Conservation (phyloP, 75 land plant genomes). For the Pinus tabuliformis region DNA sequence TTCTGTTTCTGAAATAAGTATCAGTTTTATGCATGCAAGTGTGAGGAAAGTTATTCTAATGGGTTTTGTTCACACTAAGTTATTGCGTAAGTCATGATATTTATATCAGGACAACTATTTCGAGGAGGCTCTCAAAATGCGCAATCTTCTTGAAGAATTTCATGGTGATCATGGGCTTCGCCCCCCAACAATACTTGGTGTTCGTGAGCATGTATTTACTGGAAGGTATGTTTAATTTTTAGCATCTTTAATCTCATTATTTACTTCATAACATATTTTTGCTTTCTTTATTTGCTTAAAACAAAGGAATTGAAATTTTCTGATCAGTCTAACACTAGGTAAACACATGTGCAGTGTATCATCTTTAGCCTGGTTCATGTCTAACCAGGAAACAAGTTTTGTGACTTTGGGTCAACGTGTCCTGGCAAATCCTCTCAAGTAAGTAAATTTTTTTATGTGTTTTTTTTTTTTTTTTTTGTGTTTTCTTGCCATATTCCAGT, state of each 20-base stretch:
- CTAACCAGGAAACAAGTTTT: conserved; percentile 56
- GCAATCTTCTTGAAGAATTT: conserved; percentile 51
- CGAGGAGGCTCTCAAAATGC: conserved; percentile 54
- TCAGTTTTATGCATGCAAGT: not conserved
- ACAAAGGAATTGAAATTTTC: not conserved
- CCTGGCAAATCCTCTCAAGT: conserved; percentile 48
- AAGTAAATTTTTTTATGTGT: not conserved
- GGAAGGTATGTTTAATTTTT: conserved; percentile 27
- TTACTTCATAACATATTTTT: not conserved
- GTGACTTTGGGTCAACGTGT: conserved; percentile 61
- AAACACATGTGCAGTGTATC: conserved; percentile 42
- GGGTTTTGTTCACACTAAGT: not conserved
- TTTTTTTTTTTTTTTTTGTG: not conserved
- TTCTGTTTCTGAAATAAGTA: not conserved
- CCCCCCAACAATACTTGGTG: conserved; percentile 46
- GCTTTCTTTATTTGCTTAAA: not conserved
- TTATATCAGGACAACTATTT: conserved; percentile 43
- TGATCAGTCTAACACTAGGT: not conserved
- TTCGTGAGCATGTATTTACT: conserved; percentile 61
- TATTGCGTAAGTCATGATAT: not conserved
- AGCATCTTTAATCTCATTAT: not conserved
- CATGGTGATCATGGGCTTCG: conserved; percentile 32
- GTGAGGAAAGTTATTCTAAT: not conserved
- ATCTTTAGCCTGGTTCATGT: conserved; percentile 63
- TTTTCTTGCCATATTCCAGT: not conserved